phyloP scores from a whole-genome alignment of 805 yeast genomes.

The Cyberlindnera maclurae region DNA sequence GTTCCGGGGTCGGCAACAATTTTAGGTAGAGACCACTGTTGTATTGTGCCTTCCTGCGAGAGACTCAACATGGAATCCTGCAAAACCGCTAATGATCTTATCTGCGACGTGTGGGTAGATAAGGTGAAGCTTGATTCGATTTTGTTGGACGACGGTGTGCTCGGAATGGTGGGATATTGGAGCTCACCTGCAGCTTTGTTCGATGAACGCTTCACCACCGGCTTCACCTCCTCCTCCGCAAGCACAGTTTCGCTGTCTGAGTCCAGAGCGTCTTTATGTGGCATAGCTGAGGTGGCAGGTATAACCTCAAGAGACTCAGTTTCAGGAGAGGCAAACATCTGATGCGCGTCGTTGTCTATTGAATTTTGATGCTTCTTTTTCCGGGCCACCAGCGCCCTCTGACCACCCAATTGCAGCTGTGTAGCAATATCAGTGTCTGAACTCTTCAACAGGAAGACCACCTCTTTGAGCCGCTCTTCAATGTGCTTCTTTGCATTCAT shows the following conservation, averaged over 20 bases:
- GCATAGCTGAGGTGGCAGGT: neutral
- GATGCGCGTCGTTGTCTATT: neutral
- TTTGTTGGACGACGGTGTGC: neutral
- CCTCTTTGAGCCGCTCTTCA: constrained; percentile 23
- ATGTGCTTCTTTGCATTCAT: constrained; percentile 22
- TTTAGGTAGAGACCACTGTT: too few species aligned
- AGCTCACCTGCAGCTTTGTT: too few species aligned
- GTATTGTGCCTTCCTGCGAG: constrained; percentile 6
- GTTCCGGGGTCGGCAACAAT: too few species aligned
- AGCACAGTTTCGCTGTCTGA: constrained; percentile 8
- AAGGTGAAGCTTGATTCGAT: constrained; percentile 4
- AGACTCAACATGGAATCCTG: constrained; percentile 5
- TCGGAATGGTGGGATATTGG: too few species aligned
- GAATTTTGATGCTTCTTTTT: neutral
- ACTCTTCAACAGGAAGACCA: constrained; percentile 22
- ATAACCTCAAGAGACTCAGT: constrained; percentile 4
- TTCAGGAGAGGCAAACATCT: constrained; percentile 5
- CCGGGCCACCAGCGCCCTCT: constrained; percentile 6
- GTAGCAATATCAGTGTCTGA: constrained; percentile 5
- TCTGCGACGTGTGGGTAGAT: constrained; percentile 5
- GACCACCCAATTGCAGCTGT: constrained; percentile 8
- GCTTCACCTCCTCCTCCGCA: constrained; percentile 5
- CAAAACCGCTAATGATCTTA: constrained; percentile 1
- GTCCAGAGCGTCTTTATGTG: constrained; percentile 1
- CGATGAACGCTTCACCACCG: neutral